phyloP scores from a whole-genome alignment of 2,329 filamentous ascomycete species.

The Amesomyces nigricolor region DNA sequence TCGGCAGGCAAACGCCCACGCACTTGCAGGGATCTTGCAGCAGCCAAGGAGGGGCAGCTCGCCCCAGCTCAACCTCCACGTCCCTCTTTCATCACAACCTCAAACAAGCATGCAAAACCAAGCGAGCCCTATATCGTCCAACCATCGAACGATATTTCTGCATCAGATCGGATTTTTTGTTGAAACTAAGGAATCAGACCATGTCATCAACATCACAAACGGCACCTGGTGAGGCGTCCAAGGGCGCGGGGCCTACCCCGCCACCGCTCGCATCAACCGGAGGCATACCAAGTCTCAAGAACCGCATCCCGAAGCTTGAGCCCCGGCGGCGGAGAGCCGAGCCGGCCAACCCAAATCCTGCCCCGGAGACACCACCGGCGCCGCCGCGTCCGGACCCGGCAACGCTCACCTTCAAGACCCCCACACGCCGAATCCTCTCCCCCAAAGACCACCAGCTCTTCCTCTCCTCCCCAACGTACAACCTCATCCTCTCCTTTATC shows the following conservation, averaged over 20 bases:
- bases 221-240: neutral
- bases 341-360: constrained; percentile 52
- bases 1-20: constrained; percentile 11
- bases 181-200: neutral
- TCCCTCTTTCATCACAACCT: constrained; percentile 5
- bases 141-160: constrained; percentile 8
- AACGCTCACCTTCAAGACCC: constrained; percentile 57
- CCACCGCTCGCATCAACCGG: constrained; percentile 13
- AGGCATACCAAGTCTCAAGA: constrained; percentile 45
- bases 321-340: constrained; percentile 51
- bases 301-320: constrained; percentile 61
- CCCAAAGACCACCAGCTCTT: constrained; percentile 76
- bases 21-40: constrained; percentile 16
- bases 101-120: neutral
- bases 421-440: constrained; percentile 76
- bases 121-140: neutral
- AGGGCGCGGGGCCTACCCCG: neutral
- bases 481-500: constrained; percentile 74
- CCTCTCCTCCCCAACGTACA: constrained; percentile 67
- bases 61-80: neutral
- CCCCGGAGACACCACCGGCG: constrained; percentile 70
- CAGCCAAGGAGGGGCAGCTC: constrained; percentile 3
- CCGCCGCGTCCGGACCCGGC: constrained; percentile 60
- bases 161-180: no score
- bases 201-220: constrained; percentile 12